These are phyloP conservation scores for Talaromyces sp. DNA, from an alignment of 2,329 filamentous ascomycete species.

Conservation along the genomic window DNA sequence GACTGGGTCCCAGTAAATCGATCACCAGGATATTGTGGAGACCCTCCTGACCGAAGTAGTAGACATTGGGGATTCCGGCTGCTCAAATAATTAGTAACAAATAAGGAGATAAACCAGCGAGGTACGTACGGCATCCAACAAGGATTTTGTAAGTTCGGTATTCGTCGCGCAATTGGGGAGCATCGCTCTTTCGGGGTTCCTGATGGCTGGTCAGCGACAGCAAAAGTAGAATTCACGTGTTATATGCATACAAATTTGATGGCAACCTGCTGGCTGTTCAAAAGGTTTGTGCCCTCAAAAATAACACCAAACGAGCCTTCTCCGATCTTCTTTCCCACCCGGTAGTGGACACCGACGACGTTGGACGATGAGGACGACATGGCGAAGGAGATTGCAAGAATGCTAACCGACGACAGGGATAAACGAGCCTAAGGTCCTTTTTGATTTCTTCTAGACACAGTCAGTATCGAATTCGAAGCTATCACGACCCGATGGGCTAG, in stretches of 20 bases:
- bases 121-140: slow-evolving; percentile 89
- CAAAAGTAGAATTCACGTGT: background rate
- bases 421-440: background rate
- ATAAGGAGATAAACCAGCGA: slow-evolving; percentile 12
- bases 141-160: slow-evolving; percentile 99
- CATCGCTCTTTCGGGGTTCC: slow-evolving; percentile 98
- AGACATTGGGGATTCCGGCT: slow-evolving; percentile 99
- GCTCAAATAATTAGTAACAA: slow-evolving; percentile 29
- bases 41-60: slow-evolving; percentile 98
- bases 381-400: slow-evolving; percentile 19
- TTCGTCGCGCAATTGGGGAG: slow-evolving; percentile 94
- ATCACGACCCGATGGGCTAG: background rate
- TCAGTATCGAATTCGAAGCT: background rate
- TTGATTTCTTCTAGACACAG: background rate
- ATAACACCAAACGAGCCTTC: slow-evolving; percentile 98
- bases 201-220: slow-evolving; percentile 35
- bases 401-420: background rate
- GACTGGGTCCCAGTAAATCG: slow-evolving; percentile 85
- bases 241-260: slow-evolving; percentile 86
- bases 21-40: slow-evolving; percentile 99
- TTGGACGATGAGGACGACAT: slow-evolving; percentile 92
- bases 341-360: slow-evolving; percentile 97
- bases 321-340: slow-evolving; percentile 98
- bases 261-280: slow-evolving; percentile 98
- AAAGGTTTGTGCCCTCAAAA: slow-evolving; percentile 94